Conservation (phyloP, 2,329 filamentous ascomycete species). For the Cladorrhinum sp. region DNA sequence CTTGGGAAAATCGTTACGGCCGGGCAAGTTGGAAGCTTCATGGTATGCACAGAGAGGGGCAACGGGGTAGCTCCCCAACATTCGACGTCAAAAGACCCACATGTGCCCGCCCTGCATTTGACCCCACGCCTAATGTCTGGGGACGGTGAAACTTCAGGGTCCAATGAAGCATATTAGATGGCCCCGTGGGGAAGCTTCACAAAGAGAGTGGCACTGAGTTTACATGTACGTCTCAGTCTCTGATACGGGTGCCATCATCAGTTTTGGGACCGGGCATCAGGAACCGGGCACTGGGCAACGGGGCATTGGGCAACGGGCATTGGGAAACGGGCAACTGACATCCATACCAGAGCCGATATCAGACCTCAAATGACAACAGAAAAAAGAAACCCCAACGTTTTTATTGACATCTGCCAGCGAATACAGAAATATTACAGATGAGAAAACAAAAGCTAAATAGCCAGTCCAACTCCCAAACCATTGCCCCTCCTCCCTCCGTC, state of each 20-base stretch:
- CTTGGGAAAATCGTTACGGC: too few relatives aligned
- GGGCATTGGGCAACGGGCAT: too few relatives aligned
- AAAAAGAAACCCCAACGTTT: background rate
- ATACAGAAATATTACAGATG: conserved; percentile 2
- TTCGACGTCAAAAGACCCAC: background rate
- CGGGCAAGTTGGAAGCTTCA: too few relatives aligned
- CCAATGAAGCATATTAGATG: background rate
- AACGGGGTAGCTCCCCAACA: conserved; percentile 6
- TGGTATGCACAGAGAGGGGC: background rate
- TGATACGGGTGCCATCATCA: too few relatives aligned
- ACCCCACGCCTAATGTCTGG: background rate
- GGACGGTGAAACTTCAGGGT: background rate
- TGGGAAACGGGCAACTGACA: too few relatives aligned
- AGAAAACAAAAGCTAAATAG: background rate
- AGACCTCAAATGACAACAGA: background rate
- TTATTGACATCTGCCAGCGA: background rate
- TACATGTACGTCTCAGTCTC: too few relatives aligned
- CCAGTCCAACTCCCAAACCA: conserved; percentile 1
- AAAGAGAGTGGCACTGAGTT: background rate
- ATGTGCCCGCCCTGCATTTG: background rate
- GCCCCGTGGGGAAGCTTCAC: background rate
- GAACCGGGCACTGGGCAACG: too few relatives aligned
- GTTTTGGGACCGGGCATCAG: too few relatives aligned
- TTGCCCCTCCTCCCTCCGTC: background rate
- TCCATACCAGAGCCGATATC: background rate